Base-by-base conservation (phyloP, 164 flowering plant genomes). In the Nelumbo lutea region DNA sequence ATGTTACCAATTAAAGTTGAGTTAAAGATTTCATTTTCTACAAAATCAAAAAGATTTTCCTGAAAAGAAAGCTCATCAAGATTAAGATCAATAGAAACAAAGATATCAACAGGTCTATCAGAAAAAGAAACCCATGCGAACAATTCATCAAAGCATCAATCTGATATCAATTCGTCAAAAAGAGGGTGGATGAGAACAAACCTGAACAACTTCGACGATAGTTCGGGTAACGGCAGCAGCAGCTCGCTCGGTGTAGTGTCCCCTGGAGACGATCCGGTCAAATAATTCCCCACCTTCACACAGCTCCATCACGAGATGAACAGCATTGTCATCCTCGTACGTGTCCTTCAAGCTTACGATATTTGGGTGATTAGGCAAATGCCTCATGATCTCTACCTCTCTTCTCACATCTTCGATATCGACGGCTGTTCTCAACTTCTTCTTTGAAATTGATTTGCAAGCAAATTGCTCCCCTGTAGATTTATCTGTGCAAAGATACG, bases 261-360 rank as follows among this genome's bases (percentile, higher is more conserved):
- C 96, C 58, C 96, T 80, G 0, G 96, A 86, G 13, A 89, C 90
- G 64, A 90, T 90, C 75, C 97, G 80, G 79, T 91, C 97, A 43
- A 91, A 91, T 82, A 91, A 75, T 60, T 91, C 97, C 8, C 97
- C 97, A 0, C 97, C 97, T 63, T 91, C 97, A 59, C 97, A 91
- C 71, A 91, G 68, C 75, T 91, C 97, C 97, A 91, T 91, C 4
- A 91, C 97, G 55, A 91, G 74, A 79, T 91, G 97, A 6, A 91
- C 97, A 0, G 88, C 97, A 70, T 75, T 67, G 58, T 88, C 95
- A 69, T 91, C 97, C 83, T 91, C 97, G 61, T 84, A 91, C 4
- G 97, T 84, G 59, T 88, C 95, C 72, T 86, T 91, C 78, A 91
- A 79, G 70, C 70, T 81, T 38, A 91, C 95, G 40, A 91, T 84